Percentiles rank a stretch among this genome's conserved stretches.
Conservation (phyloP, 1,284 basidiomycete genomes). For the Phylloporus gajari region DNA sequence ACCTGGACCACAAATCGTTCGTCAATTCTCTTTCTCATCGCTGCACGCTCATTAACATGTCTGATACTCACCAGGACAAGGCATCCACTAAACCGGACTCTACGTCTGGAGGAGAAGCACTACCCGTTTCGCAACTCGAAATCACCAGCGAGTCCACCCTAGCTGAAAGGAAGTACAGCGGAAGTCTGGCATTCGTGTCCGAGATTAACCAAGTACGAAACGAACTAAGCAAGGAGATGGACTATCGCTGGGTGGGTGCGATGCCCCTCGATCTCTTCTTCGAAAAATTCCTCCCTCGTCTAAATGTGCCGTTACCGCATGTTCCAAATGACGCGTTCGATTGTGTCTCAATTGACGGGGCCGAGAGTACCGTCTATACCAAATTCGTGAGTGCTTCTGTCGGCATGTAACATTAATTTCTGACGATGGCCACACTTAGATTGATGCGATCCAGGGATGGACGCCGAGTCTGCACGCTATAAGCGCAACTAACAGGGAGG, state of each 20-base stretch:
- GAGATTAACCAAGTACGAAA: neutral
- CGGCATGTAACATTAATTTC: too few species aligned
- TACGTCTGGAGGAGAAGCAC: too few species aligned
- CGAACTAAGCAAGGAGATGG: neutral
- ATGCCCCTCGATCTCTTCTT: constrained; percentile 5
- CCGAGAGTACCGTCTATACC: neutral
- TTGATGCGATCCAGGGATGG: neutral
- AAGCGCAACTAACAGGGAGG: constrained; percentile 2
- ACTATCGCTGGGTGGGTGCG: neutral
- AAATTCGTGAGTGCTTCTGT: constrained; percentile 2
- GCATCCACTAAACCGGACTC: too few species aligned
- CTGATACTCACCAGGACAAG: neutral
- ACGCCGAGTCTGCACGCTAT: constrained; percentile 6
- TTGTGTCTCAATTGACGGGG: neutral
- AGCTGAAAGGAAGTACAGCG: neutral
- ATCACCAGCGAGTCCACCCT: neutral
- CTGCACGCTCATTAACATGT: neutral
- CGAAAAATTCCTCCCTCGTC: neutral
- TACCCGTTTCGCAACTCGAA: neutral
- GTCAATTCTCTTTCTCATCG: neutral
- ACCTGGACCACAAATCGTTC: neutral
- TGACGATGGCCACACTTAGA: neutral
- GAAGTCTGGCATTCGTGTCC: neutral
- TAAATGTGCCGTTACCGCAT: neutral
- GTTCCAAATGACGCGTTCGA: constrained; percentile 6